Percentiles rank a stretch among this genome's conserved stretches.
These are phyloP conservation scores for Podospora appendiculata DNA, from an alignment of 495 filamentous ascomycete species.

Conservation along the genomic window DNA sequence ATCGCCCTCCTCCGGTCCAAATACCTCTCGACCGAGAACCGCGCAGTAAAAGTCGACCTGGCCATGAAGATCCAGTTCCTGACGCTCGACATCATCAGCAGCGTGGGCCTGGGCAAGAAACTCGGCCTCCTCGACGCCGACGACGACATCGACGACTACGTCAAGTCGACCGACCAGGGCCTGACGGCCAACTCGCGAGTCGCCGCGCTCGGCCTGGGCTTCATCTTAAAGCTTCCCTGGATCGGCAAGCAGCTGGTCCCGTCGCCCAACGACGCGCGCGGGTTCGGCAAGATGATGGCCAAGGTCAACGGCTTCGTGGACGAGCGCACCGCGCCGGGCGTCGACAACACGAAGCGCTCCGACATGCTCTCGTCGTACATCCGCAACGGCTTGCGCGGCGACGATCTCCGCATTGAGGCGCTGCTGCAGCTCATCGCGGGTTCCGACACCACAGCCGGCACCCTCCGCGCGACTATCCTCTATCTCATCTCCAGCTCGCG, in stretches of 20 bases:
- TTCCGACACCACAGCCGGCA: constrained; percentile 54
- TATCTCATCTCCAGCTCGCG: constrained; percentile 39
- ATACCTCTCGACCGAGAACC: constrained; percentile 28
- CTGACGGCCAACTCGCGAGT: constrained; percentile 19
- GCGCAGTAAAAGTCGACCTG: constrained; percentile 34
- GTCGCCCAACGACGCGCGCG: constrained; percentile 36
- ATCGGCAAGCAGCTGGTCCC: constrained; percentile 36
- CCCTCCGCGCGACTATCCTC: constrained; percentile 48
- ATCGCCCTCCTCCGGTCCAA: constrained; percentile 34
- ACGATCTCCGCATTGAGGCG: constrained; percentile 28
- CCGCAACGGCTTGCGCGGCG: constrained; percentile 28
- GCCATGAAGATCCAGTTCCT: constrained; percentile 30
- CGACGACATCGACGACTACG: constrained; percentile 20
- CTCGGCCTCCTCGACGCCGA: constrained; percentile 30
- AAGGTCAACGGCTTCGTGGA: constrained; percentile 14
- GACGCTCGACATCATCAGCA: constrained; percentile 33
- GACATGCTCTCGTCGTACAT: constrained; percentile 40
- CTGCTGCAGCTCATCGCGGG: constrained; percentile 37
- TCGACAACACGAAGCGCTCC: constrained; percentile 6
- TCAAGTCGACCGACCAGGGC: constrained; percentile 16
- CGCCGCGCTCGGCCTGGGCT: constrained; percentile 16
- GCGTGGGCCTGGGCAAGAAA: constrained; percentile 25
- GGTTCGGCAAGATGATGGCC: constrained; percentile 24
- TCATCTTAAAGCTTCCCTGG: constrained; percentile 38
- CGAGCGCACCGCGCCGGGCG: constrained; percentile 11